Evolutionary conservation across 108 stramenopile species (phyloP).

Genomic region (Nitzschia putrida): DNA sequence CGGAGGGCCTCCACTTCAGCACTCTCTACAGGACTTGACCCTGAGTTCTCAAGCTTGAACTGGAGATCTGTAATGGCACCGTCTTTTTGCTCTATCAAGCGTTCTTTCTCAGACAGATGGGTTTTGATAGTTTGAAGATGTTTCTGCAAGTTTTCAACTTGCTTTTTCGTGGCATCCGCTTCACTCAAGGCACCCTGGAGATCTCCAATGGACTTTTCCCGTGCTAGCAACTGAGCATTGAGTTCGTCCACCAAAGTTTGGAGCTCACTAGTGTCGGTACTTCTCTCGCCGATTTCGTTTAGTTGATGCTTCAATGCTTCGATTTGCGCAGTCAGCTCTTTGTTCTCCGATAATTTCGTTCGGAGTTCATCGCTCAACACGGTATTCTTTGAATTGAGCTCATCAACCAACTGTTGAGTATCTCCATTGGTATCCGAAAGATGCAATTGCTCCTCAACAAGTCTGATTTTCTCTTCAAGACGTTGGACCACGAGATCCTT

Average conservation of each 20-base stretch:
- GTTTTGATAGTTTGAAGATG: slow-evolving; percentile 13
- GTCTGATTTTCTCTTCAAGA: not conserved
- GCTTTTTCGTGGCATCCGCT: not conserved
- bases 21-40: slow-evolving; percentile 13
- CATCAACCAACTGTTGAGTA: not conserved
- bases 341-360: slow-evolving; percentile 3
- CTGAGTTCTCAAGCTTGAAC: slow-evolving; percentile 15
- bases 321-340: slow-evolving; percentile 3
- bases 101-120: slow-evolving; percentile 11
- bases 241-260: slow-evolving; percentile 1
- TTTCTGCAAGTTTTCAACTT: slow-evolving; percentile 1
- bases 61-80: slow-evolving; percentile 21
- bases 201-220: not conserved
- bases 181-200: slow-evolving; percentile 2
- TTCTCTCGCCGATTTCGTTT: not conserved
- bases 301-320: not conserved
- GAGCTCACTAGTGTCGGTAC: not conserved
- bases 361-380: not conserved
- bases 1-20: slow-evolving; percentile 30
- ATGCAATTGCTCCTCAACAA: slow-evolving; percentile 5
- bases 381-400: not conserved
- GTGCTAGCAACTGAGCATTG: slow-evolving; percentile 1
- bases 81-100: slow-evolving; percentile 31
- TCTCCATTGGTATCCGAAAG: not conserved
- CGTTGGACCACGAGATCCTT: slow-evolving; percentile 1